phyloP scores from a whole-genome alignment of 2,329 filamentous ascomycete species.

The Sporothrix brasiliensis region DNA sequence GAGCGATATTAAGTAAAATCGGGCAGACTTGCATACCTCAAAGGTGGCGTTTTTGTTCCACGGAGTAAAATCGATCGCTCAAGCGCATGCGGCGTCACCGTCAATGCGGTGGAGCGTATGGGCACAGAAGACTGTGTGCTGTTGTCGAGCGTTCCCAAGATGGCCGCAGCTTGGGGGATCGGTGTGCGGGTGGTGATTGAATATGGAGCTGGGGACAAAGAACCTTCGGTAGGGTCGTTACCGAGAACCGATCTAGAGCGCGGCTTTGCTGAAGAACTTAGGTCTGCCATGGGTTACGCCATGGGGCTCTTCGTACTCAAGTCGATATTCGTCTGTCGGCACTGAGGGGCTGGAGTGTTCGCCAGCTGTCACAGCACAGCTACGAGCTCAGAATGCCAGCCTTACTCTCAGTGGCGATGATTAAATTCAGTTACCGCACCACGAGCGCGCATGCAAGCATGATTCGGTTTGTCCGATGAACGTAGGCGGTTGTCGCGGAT shows the following conservation, averaged over 20 bases:
- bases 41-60: neutral
- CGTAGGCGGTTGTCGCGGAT: neutral
- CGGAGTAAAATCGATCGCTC: neutral
- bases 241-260: conserved; percentile 58
- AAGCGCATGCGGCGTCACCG: neutral
- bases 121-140: neutral
- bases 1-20: neutral
- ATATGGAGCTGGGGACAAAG: conserved; percentile 21
- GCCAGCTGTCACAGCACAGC: neutral
- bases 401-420: too few relatives aligned
- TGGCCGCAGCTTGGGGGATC: neutral
- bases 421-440: neutral
- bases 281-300: conserved; percentile 72
- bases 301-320: conserved; percentile 50
- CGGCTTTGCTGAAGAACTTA: conserved; percentile 54
- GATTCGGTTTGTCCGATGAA: neutral
- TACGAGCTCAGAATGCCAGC: neutral
- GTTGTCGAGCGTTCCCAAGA: neutral
- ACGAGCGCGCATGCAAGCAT: neutral
- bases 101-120: neutral
- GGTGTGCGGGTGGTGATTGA: neutral
- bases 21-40: neutral
- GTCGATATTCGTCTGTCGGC: neutral
- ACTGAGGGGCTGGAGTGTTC: neutral
- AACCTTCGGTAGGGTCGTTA: conserved; percentile 45